Evolutionary conservation across 2,329 filamentous ascomycete species (phyloP).

Genomic region (Nothomitra cinnamomea): DNA sequence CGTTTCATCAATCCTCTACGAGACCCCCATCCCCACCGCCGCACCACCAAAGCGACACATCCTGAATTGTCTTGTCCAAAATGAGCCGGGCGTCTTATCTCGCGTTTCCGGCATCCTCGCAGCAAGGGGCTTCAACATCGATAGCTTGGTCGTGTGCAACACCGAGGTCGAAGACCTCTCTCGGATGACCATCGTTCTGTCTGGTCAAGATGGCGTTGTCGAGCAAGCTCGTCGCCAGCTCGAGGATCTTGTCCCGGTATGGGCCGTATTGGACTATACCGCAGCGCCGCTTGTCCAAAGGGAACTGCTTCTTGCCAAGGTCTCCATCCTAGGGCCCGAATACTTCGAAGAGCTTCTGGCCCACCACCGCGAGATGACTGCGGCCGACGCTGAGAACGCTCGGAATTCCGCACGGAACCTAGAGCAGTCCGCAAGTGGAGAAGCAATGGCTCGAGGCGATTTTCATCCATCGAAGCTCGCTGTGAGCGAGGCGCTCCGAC

Average conservation of each 20-base stretch:
- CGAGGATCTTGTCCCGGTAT: conserved; percentile 92
- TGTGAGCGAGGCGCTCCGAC: conserved; percentile 72
- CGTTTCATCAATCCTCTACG: conserved; percentile 96
- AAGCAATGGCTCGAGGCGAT: conserved; percentile 30
- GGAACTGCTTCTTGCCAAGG: conserved; percentile 85
- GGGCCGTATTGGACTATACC: conserved; percentile 96
- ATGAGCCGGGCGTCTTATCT: conserved; percentile 93
- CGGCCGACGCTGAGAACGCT: conserved; percentile 23
- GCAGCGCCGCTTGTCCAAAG: conserved; percentile 83
- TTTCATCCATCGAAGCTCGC: conserved; percentile 84
- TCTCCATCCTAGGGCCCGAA: conserved; percentile 91
- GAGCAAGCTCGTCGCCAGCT: conserved; percentile 92
- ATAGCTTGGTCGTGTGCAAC: conserved; percentile 92
- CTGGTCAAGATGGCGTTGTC: conserved; percentile 89
- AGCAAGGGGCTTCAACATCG: conserved; percentile 96
- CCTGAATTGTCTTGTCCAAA: conserved; percentile 96
- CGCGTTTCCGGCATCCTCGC: conserved; percentile 93
- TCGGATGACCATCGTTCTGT: conserved; percentile 96
- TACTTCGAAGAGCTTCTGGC: conserved; percentile 95
- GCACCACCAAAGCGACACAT: conserved; percentile 85
- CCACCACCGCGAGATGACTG: conserved; percentile 83
- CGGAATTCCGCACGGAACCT: conserved; percentile 22
- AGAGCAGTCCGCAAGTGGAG: conserved; percentile 17
- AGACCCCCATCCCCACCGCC: conserved; percentile 72
- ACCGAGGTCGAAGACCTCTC: conserved; percentile 94